These are phyloP conservation scores for Hippophae tibetana DNA, from an alignment of 306 rosid species.

Conservation along the genomic window DNA sequence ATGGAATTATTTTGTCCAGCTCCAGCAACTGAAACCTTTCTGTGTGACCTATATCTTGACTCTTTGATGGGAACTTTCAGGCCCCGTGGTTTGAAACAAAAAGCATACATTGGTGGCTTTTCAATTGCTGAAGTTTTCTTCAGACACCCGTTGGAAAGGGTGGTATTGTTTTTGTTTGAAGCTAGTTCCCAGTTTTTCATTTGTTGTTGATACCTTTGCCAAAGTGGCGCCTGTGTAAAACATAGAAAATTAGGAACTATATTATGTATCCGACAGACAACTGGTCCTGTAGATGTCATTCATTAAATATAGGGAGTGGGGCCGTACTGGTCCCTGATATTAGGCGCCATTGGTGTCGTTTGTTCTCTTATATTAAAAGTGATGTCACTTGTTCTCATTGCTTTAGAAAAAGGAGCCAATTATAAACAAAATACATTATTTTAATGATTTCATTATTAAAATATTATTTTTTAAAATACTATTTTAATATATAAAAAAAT, in stretches of 20 bases:
- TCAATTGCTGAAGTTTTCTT: slow-evolving; percentile 46
- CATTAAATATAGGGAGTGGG: no score
- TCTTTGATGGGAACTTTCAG: slow-evolving; percentile 72
- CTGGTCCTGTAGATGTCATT: no score
- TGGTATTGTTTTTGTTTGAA: slow-evolving; percentile 33
- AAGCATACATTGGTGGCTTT: slow-evolving; percentile 91
- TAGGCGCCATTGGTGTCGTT: no score
- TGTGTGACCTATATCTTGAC: slow-evolving; percentile 74
- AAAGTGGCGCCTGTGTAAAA: slow-evolving; percentile 60
- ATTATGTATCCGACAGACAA: not conserved
- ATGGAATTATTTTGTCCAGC: slow-evolving; percentile 44
- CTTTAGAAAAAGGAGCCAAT: no score
- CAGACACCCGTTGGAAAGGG: slow-evolving; percentile 35
- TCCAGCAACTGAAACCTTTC: slow-evolving; percentile 57
- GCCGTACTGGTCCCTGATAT: no score
- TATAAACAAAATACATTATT: no score
- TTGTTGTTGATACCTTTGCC: slow-evolving; percentile 76
- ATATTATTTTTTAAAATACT: no score
- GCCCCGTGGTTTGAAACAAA: slow-evolving; percentile 92
- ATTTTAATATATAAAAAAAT: no score
- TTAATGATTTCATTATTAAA: no score
- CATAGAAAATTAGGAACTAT: not conserved
- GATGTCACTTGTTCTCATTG: no score
- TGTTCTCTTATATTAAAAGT: no score
- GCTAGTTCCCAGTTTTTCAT: slow-evolving; percentile 74